Evolutionary conservation across 345 rosid species (phyloP).

Genomic region (Diplotaxis tenuifolia): DNA sequence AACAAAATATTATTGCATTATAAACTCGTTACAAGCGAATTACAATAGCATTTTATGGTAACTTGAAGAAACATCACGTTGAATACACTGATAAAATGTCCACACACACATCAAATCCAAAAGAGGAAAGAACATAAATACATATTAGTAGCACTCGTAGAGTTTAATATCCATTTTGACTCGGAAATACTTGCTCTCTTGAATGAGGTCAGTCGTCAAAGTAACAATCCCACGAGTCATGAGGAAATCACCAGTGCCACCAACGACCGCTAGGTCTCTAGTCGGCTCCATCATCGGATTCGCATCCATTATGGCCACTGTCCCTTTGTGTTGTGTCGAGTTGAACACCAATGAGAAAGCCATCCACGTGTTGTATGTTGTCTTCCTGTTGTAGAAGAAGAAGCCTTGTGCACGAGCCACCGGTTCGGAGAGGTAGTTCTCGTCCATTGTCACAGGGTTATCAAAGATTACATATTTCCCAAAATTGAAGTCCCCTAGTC

Average conservation of each 20-base stretch:
- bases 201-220: conserved; percentile 36
- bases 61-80: neutral
- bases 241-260: conserved; percentile 74
- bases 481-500: conserved; percentile 34
- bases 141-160: conserved; percentile 17
- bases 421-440: conserved; percentile 38
- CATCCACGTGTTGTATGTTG: conserved; percentile 40
- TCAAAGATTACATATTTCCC: conserved; percentile 50
- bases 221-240: conserved; percentile 69
- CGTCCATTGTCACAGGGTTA: conserved; percentile 44
- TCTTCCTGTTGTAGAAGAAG: conserved; percentile 52
- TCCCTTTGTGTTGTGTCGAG: conserved; percentile 53
- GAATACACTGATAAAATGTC: neutral
- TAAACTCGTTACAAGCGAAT: neutral
- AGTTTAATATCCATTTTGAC: conserved; percentile 10
- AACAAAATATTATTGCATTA: neutral
- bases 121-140: neutral
- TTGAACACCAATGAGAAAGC: conserved; percentile 55
- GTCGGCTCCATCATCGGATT: conserved; percentile 55
- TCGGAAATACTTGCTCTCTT: conserved; percentile 4
- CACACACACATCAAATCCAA: neutral
- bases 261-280: conserved; percentile 57
- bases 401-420: conserved; percentile 63
- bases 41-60: neutral
- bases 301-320: conserved; percentile 50